phyloP scores from a whole-genome alignment of 2,329 filamentous ascomycete genomes.

The Cordyceps militaris region DNA sequence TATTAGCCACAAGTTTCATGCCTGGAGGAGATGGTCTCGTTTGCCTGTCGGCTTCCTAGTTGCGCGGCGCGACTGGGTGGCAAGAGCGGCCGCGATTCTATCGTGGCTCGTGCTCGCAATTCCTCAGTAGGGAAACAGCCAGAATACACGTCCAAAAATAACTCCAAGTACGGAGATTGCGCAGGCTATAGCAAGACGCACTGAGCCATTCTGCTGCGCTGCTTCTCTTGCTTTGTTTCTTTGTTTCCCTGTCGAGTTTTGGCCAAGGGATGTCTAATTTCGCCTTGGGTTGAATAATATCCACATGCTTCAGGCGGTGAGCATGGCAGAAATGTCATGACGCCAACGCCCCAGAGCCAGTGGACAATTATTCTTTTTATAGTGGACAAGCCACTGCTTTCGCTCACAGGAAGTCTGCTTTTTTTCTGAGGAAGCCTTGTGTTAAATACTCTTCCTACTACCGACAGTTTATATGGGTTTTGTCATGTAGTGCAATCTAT shows the following conservation, averaged over 20 bases:
- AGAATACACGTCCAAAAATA: background rate
- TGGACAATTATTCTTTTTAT: too few relatives aligned
- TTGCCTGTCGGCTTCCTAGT: background rate
- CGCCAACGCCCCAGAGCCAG: too few relatives aligned
- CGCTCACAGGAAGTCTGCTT: too few relatives aligned
- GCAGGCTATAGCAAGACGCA: background rate
- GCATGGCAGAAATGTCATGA: conserved; percentile 19
- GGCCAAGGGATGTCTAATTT: background rate
- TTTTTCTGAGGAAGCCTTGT: background rate
- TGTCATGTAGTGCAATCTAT: background rate
- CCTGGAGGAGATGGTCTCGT: background rate
- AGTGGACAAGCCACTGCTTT: too few relatives aligned
- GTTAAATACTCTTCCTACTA: too few relatives aligned
- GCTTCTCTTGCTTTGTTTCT: background rate
- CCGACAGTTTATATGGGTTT: too few relatives aligned
- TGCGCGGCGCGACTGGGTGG: background rate
- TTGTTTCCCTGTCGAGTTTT: background rate
- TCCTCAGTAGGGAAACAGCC: background rate
- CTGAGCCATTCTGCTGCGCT: background rate
- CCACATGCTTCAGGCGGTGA: conserved; percentile 25
- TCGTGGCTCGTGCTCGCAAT: background rate
- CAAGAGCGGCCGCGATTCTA: background rate
- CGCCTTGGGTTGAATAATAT: background rate
- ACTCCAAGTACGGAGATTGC: background rate
- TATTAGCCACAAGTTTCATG: background rate